Percentiles rank a stretch among this genome's conserved stretches.
phyloP scores from a whole-genome alignment of 768 basidiomycete genomes.

The Collybia sp. region DNA sequence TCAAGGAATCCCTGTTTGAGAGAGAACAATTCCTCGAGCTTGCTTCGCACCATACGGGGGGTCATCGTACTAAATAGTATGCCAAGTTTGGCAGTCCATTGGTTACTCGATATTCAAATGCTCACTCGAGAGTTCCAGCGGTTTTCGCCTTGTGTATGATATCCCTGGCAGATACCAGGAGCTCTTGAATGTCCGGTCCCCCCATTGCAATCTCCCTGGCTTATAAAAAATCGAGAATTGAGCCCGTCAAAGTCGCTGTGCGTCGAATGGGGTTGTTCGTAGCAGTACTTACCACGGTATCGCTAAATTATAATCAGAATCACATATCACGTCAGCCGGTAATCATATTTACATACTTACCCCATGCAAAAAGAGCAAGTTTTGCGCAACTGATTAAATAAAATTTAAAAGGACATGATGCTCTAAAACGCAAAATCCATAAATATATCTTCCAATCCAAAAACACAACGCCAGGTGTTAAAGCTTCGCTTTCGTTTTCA shows the following conservation, averaged over 20 bases:
- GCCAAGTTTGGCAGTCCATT: neutral
- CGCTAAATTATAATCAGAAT: too few relatives aligned
- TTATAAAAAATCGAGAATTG: too few relatives aligned
- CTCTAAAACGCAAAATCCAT: neutral
- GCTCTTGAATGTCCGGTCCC: conserved; percentile 19
- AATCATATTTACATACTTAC: too few relatives aligned
- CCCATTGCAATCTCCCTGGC: conserved; percentile 11
- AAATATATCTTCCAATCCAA: neutral
- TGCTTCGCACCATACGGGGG: conserved; percentile 42
- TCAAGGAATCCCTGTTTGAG: conserved; percentile 43
- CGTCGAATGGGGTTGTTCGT: too few relatives aligned
- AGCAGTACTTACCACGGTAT: too few relatives aligned
- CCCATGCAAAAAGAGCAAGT: too few relatives aligned
- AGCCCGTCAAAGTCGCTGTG: too few relatives aligned
- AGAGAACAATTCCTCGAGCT: conserved; percentile 41
- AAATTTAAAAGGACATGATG: too few relatives aligned
- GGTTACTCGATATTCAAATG: neutral
- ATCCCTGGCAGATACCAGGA: conserved; percentile 26
- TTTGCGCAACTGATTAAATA: too few relatives aligned
- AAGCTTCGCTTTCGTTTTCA: conserved; percentile 47
- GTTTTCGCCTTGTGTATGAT: conserved; percentile 20
- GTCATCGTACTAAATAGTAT: conserved; percentile 34
- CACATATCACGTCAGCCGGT: too few relatives aligned
- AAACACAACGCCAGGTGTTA: conserved; percentile 16
- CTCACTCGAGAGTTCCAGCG: conserved; percentile 25